Percentiles rank a stretch among this genome's conserved stretches.
Evolutionary conservation across 345 rosid genomes (phyloP).

Genomic region (Populus alba): DNA sequence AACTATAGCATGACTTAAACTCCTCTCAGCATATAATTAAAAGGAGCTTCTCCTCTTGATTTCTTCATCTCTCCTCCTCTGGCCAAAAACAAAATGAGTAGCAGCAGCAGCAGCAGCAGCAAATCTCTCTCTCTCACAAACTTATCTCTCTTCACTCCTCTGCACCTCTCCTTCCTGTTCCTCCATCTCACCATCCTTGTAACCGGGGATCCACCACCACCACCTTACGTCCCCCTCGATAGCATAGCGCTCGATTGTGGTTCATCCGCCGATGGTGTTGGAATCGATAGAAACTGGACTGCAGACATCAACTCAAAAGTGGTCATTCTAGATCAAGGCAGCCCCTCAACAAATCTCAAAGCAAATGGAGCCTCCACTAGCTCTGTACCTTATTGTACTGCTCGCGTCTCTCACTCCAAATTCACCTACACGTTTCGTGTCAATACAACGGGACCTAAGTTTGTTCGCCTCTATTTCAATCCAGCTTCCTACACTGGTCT

Average conservation of each 20-base stretch:
- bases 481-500: background rate
- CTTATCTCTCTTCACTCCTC: background rate
- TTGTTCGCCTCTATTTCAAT: conserved; percentile 28
- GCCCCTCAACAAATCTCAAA: rapidly evolving
- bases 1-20: no score
- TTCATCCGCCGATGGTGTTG: background rate
- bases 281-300: no score
- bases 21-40: no score
- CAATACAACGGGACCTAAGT: conserved; percentile 8
- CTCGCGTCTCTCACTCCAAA: conserved; percentile 19
- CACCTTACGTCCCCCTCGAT: background rate
- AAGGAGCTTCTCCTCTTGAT: no score
- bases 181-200: background rate
- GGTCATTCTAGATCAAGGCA: no score
- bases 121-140: no score
- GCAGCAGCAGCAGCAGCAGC: no score
- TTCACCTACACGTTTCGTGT: conserved; percentile 29
- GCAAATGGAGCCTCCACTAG: no score
- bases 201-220: background rate
- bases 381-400: conserved; percentile 16
- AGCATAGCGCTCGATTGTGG: background rate
- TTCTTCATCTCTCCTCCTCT: no score
- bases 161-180: background rate
- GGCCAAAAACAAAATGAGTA: background rate
- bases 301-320: no score